These are phyloP conservation scores for Citrus sp. DNA, from an alignment of 345 rosid genomes.

Conservation along the genomic window DNA sequence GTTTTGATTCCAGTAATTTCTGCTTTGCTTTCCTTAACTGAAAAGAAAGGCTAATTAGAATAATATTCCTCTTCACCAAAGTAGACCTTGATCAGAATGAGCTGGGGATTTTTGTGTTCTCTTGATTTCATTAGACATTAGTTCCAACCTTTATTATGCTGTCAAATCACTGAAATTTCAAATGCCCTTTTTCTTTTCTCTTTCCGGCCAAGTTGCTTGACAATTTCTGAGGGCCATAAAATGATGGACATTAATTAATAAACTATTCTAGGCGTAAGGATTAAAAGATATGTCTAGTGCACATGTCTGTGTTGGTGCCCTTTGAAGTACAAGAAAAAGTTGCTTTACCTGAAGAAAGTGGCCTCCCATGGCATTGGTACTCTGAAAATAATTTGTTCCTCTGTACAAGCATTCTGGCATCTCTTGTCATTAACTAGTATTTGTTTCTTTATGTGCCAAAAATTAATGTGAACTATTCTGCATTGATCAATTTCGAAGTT, in stretches of 20 bases:
- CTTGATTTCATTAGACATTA: background rate
- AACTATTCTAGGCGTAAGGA: background rate
- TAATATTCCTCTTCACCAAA: too few species aligned
- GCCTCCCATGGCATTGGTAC: background rate
- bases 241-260: conserved; percentile 9
- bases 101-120: background rate
- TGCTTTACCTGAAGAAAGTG: conserved; percentile 18
- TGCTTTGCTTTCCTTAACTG: too few species aligned
- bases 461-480: background rate
- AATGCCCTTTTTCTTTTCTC: background rate
- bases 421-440: conserved; percentile 12
- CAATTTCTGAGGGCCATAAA: conserved; percentile 12
- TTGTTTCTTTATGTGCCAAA: conserved; percentile 17
- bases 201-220: conserved; percentile 1
- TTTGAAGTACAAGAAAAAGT: background rate
- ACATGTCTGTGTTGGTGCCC: conserved; percentile 15
- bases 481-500: background rate
- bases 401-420: conserved; percentile 13
- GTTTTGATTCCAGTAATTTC: too few species aligned
- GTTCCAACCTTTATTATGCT: background rate
- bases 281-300: conserved; percentile 14
- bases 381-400: conserved; percentile 1
- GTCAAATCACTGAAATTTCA: conserved; percentile 3
- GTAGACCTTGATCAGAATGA: too few species aligned
- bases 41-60: too few species aligned